Evolutionary conservation across 257 asterid species (phyloP), one percentile per base, ranked within the genome.

Genomic region (Scutellaria minor): DNA sequence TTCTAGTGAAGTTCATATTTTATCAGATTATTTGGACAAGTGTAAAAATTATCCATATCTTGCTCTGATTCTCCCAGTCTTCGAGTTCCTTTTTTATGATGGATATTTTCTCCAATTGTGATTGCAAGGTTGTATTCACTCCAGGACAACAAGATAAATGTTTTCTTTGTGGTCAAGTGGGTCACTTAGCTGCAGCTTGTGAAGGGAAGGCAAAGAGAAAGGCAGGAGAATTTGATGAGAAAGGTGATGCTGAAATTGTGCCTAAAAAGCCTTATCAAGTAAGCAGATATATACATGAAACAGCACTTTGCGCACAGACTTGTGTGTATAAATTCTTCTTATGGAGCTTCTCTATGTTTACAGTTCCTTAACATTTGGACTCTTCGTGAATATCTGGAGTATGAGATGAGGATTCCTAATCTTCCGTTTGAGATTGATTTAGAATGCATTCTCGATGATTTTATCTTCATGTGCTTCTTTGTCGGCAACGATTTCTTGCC

Each of bases 61-160:
- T 54, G 67, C 71, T 64, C 41, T 14, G 13, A 9, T 62, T 75
- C 67, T 47, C 2, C 13, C 54, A 15, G 47, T 20, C 51, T 72
- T 72, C 47, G 27, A 35, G 58, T 64, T 75, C 66, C 75, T 65
- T 71, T 60, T 42, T 45, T n/a, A 44, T 75, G 77, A 73, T 55
- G 68, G 39, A n/a, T 75, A 51, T 64, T 70, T 61, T 39, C 47
- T 70, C 39, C 52, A 64, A 41, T 64, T 82, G 64, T 79, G 66
- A 58, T 60, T 68, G 71, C 50, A 79, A 94, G 98, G 95, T 94
- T 86, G 96, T 94, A 56, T 94, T 78, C 78, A 85, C 90, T 56
- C 96, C 98, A 40, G 98, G 98, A 41, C 98, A 93, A 76, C 99
- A 89, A 85, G 97, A 89, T 72, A 94, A 91, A 83, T 94, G 98